Base-by-base conservation (phyloP, 2,329 filamentous ascomycete genomes). In the Talaromyces sp. region DNA sequence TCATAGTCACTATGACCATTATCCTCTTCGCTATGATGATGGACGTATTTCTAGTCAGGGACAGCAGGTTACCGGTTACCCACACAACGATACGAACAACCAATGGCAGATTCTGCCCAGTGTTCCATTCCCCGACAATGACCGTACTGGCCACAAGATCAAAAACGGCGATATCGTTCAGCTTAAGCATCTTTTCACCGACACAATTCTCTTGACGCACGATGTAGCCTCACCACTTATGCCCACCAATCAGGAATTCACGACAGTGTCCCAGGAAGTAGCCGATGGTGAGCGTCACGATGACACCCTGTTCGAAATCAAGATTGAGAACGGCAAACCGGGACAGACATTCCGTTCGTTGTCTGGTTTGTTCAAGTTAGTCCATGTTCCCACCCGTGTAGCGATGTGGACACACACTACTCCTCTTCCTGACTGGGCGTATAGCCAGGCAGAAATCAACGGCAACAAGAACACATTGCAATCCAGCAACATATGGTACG, bases 331-430 rank as follows among this genome's bases (percentile, higher is more conserved):
- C 63, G 90, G 87, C 68, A 97, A 97, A 77, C 70, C 80, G 43
- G 81, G 82, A 25, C 88, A 93, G 69, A 86, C 93, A 58, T 96
- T 97, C 80, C 93, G 91, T 79, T 93, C 89, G 61, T 84, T 96
- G 70, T 87, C 93, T 9, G 88, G 91, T 61, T 89, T 96, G 76
- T 97, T 99, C 84, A 97, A 97, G 78, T 83, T 99, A 60, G 84
- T 99, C 66, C 94, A 99, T 75, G 85, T 89, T 69, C 91, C 93
- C 7, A 95, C 91, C 73, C 96, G 95, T 74, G 94, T 99, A 53
- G 93, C 94, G 64, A 96, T 99, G 93, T 99, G 94, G 94, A 99
- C 94, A 28, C 93, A 97, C 74, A 89, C 89, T 36, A 94, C 86
- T 60, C 90, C 94, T 52, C 84, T 99, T n/a, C 94, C 94, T 4